Percentiles rank a stretch among this genome's conserved stretches.
Evolutionary conservation across 768 basidiomycete species (phyloP).

Genomic region (Sutorius australiensis): DNA sequence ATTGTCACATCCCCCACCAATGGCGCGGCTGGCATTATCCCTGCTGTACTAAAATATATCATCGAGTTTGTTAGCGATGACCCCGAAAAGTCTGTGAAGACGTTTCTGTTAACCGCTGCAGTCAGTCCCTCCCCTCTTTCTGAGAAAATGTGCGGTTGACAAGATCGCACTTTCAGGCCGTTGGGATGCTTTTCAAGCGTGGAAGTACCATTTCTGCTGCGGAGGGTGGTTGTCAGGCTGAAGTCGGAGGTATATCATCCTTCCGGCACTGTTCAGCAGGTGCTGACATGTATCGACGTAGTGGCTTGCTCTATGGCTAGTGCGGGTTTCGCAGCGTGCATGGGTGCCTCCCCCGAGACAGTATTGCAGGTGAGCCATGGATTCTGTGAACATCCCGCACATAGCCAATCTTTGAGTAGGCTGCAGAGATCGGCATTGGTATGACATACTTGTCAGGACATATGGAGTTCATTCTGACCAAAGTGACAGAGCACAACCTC

Average conservation of each 20-base stretch:
- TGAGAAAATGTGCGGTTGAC: slow-evolving; percentile 1
- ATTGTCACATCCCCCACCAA: slow-evolving; percentile 96
- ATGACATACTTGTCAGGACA: slow-evolving; percentile 12
- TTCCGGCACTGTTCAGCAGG: background rate
- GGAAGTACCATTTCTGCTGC: slow-evolving; percentile 97
- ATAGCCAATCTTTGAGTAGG: slow-evolving; percentile 33
- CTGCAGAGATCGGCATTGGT: slow-evolving; percentile 92
- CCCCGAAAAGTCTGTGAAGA: slow-evolving; percentile 80
- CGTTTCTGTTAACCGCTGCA: slow-evolving; percentile 86
- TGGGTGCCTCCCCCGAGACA: slow-evolving; percentile 86
- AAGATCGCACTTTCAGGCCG: slow-evolving; percentile 45
- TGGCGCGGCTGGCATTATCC: slow-evolving; percentile 92
- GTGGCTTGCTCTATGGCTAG: slow-evolving; percentile 97
- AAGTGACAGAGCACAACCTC: slow-evolving; percentile 66
- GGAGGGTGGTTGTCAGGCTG: slow-evolving; percentile 93
- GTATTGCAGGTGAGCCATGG: slow-evolving; percentile 57
- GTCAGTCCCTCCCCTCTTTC: slow-evolving; percentile 39
- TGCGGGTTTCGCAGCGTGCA: slow-evolving; percentile 89
- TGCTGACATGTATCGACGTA: slow-evolving; percentile 18
- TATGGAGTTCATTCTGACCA: slow-evolving; percentile 2
- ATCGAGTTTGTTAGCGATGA: slow-evolving; percentile 91
- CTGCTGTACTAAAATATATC: slow-evolving; percentile 87
- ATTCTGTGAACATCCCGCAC: background rate
- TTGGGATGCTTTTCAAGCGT: slow-evolving; percentile 95
- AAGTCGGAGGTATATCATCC: slow-evolving; percentile 71